These are phyloP conservation scores for Diaporthe nobilis DNA, from an alignment of 2,329 filamentous ascomycete species.

Conservation along the genomic window DNA sequence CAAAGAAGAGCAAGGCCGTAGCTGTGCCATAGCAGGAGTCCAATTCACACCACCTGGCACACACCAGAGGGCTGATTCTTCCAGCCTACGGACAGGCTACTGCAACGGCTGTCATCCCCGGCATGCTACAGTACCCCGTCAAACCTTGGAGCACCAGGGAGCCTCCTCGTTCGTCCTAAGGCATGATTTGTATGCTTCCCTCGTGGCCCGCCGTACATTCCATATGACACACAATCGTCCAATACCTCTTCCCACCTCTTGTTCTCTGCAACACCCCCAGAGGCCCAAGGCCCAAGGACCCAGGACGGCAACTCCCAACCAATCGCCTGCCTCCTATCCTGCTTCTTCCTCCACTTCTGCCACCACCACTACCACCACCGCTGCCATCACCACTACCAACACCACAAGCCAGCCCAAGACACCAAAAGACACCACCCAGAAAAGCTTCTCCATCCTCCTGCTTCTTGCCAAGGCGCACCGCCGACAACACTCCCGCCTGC, in stretches of 20 bases:
- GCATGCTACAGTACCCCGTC: slow-evolving; percentile 24
- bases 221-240: slow-evolving; percentile 25
- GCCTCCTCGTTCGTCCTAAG: slow-evolving; percentile 23
- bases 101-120: slow-evolving; percentile 39
- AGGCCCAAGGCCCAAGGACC: not conserved
- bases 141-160: slow-evolving; percentile 24
- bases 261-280: slow-evolving; percentile 1
- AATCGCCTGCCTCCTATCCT: slow-evolving; percentile 24
- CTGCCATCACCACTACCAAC: slow-evolving; percentile 13
- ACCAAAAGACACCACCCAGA: slow-evolving; percentile 4
- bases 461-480: slow-evolving; percentile 21
- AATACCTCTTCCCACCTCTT: slow-evolving; percentile 37
- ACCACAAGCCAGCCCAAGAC: slow-evolving; percentile 2
- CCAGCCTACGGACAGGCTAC: slow-evolving; percentile 21
- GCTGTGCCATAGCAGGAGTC: not conserved
- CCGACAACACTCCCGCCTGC: slow-evolving; percentile 22
- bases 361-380: not conserved
- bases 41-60: slow-evolving; percentile 30
- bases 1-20: slow-evolving; percentile 8
- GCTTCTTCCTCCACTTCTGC: slow-evolving; percentile 29
- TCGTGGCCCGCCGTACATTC: slow-evolving; percentile 22
- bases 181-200: slow-evolving; percentile 27
- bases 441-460: slow-evolving; percentile 10
- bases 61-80: slow-evolving; percentile 26
- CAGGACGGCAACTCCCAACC: slow-evolving; percentile 12